Evolutionary conservation across 495 filamentous ascomycete genomes (phyloP).

Genomic region (Aspergillus homomorphus): DNA sequence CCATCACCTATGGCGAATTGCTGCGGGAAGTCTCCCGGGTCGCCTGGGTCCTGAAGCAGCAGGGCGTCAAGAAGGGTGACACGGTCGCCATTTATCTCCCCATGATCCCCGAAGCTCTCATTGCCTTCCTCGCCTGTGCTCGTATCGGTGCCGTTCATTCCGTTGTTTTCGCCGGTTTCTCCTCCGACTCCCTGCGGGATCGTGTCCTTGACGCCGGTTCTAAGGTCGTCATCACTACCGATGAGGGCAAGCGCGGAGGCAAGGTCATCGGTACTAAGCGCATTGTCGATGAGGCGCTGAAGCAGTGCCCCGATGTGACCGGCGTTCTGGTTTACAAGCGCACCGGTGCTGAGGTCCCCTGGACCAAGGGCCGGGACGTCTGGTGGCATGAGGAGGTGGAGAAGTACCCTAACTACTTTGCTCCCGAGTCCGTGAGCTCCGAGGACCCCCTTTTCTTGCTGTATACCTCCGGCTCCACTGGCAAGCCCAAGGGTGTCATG

Average conservation of each 20-base stretch:
- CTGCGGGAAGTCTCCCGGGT: slow-evolving; percentile 87
- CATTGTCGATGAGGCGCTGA: slow-evolving; percentile 97
- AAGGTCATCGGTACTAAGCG: slow-evolving; percentile 99
- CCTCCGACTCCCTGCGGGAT: slow-evolving; percentile 92
- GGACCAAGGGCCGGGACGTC: slow-evolving; percentile 81
- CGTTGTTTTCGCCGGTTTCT: slow-evolving; percentile 98
- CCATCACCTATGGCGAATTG: slow-evolving; percentile 89
- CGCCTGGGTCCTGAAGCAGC: slow-evolving; percentile 81
- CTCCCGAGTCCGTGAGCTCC: slow-evolving; percentile 81
- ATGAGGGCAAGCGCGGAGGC: slow-evolving; percentile 96
- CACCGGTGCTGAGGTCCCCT: slow-evolving; percentile 88
- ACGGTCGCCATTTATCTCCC: slow-evolving; percentile 96
- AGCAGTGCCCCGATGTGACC: slow-evolving; percentile 89
- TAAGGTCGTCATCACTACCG: slow-evolving; percentile 91
- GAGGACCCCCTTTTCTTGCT: slow-evolving; percentile 97
- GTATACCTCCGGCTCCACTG: slow-evolving; percentile 96
- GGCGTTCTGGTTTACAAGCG: slow-evolving; percentile 91
- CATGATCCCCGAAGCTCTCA: slow-evolving; percentile 95
- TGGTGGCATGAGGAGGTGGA: slow-evolving; percentile 99
- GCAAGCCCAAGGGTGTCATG: slow-evolving; percentile 98
- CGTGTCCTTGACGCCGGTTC: slow-evolving; percentile 88
- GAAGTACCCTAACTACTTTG: slow-evolving; percentile 88
- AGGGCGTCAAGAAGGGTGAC: slow-evolving; percentile 97
- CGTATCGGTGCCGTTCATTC: slow-evolving; percentile 97
- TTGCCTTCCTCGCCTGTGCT: slow-evolving; percentile 86